Percentiles rank a stretch among this genome's conserved stretches.
Conservation (phyloP, 371 early-diverging fungal species). For the Mucor plumbeus region DNA sequence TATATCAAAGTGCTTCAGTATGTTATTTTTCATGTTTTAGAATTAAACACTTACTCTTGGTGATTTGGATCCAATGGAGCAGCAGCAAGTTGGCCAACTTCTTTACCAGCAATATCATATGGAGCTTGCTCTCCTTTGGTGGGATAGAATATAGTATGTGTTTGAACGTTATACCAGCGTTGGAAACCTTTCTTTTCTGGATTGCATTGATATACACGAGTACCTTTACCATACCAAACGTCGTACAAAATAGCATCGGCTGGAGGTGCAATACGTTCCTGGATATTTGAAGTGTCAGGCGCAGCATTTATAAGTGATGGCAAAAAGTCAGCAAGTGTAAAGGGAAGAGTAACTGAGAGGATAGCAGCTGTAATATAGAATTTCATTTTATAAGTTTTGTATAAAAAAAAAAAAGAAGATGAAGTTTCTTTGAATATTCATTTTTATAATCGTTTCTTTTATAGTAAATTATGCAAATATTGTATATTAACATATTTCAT, state of each 20-base stretch:
- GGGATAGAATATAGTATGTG: conserved; percentile 43
- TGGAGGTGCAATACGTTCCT: conserved; percentile 42
- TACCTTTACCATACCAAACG: conserved; percentile 45
- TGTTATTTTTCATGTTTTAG: background rate
- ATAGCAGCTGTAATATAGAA: conserved; percentile 11
- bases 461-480: conserved; percentile 6
- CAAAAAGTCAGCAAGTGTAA: conserved; percentile 24
- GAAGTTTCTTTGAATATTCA: no score
- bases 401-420: background rate
- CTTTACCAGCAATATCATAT: conserved; percentile 37
- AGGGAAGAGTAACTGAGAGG: conserved; percentile 3
- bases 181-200: conserved; percentile 45
- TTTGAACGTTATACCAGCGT: conserved; percentile 53
- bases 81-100: conserved; percentile 40
- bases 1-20: background rate
- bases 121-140: conserved; percentile 35
- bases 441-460: conserved; percentile 3
- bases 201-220: conserved; percentile 50
- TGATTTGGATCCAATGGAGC: conserved; percentile 35
- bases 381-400: conserved; percentile 15
- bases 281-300: conserved; percentile 34
- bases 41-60: conserved; percentile 30
- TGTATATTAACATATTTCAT: conserved; percentile 4
- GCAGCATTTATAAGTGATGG: conserved; percentile 29
- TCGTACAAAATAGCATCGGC: conserved; percentile 35